Conservation (phyloP, 2,329 filamentous ascomycete species). For the Colletotrichum aenigma region DNA sequence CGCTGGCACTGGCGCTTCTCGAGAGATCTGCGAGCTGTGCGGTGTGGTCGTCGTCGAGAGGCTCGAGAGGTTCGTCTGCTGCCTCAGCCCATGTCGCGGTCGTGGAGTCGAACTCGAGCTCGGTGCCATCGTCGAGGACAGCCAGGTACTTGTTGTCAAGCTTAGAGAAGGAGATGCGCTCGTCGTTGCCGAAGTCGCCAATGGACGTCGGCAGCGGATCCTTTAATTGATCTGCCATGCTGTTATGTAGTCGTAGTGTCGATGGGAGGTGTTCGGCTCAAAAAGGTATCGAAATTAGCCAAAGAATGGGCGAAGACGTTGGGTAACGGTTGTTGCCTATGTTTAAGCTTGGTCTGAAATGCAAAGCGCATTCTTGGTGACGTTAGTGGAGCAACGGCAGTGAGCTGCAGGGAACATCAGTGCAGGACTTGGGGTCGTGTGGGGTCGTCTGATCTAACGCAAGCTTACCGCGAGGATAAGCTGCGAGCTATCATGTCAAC, state of each 20-base stretch:
- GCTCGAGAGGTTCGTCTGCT: constrained; percentile 49
- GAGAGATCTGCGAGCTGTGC: constrained; percentile 28
- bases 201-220: constrained; percentile 61
- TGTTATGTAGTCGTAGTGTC: neutral
- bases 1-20: constrained; percentile 17
- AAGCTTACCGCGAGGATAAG: neutral
- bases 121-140: constrained; percentile 82
- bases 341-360: neutral
- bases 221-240: constrained; percentile 31
- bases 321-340: neutral
- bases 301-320: neutral
- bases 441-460: neutral
- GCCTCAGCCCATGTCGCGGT: constrained; percentile 77
- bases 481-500: neutral
- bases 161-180: constrained; percentile 86
- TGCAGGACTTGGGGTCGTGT: neutral
- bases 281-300: neutral
- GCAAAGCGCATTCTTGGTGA: constrained; percentile 1
- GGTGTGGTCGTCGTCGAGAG: constrained; percentile 32
- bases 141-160: constrained; percentile 82
- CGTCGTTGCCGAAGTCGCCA: constrained; percentile 75
- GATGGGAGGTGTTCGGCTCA: neutral
- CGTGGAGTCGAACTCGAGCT: constrained; percentile 80
- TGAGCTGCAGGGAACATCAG: neutral
- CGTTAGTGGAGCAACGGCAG: constrained; percentile 15